These are phyloP conservation scores for Oidiodendron maius DNA, from an alignment of 495 filamentous ascomycete species.

Conservation along the genomic window DNA sequence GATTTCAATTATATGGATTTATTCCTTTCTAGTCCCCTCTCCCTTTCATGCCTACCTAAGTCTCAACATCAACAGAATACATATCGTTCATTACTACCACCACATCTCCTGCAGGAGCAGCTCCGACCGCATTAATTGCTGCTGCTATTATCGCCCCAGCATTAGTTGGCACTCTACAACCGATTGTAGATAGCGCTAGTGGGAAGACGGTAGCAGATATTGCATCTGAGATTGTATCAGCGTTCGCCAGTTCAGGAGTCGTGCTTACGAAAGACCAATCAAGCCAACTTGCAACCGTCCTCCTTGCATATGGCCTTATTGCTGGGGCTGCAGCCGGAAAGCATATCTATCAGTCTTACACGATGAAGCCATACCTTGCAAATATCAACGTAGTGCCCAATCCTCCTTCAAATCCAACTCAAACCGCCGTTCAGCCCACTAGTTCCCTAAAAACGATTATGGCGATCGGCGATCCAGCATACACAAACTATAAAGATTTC, in stretches of 20 bases:
- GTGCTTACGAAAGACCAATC: not conserved
- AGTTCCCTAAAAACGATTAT: not conserved
- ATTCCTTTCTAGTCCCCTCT: too few species aligned
- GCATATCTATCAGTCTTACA: not conserved
- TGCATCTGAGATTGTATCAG: constrained; percentile 1
- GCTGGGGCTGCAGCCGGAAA: not conserved
- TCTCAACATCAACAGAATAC: constrained; percentile 6
- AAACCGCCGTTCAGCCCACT: not conserved
- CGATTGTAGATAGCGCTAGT: constrained; percentile 2
- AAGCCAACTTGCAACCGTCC: not conserved
- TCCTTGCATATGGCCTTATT: not conserved
- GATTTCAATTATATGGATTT: too few species aligned
- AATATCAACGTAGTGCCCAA: not conserved
- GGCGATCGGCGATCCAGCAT: constrained; percentile 1
- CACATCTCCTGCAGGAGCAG: constrained; percentile 4
- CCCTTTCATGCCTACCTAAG: too few species aligned
- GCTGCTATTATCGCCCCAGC: constrained; percentile 5
- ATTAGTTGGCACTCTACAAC: constrained; percentile 2
- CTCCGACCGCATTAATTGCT: not conserved
- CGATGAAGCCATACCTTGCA: constrained; percentile 2
- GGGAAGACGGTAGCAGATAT: constrained; percentile 2
- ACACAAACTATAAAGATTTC: not conserved
- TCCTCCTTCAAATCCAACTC: not conserved
- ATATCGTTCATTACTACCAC: constrained; percentile 6
- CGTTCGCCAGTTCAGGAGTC: not conserved